These are phyloP conservation scores for Angomonas ambiguus DNA, from an alignment of 208 protist species.

Conservation along the genomic window DNA sequence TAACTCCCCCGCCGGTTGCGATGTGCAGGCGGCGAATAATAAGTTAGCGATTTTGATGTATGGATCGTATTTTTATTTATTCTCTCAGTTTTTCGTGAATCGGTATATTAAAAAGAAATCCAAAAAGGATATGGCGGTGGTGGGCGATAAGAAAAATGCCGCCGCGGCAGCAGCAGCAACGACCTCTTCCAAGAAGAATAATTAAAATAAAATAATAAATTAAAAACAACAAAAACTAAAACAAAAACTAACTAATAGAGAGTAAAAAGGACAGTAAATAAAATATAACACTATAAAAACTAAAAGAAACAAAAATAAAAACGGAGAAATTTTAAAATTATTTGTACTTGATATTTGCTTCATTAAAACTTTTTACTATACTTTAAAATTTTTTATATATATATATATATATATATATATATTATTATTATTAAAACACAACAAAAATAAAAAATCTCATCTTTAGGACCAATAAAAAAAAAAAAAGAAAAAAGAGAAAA, in stretches of 20 bases:
- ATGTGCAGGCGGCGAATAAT: slow-evolving; percentile 34
- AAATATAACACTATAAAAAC: not conserved
- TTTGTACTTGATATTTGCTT: not conserved
- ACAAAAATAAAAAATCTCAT: slow-evolving; percentile 2
- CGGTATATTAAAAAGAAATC: slow-evolving; percentile 35
- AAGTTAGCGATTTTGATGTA: slow-evolving; percentile 77
- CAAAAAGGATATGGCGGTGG: slow-evolving; percentile 6
- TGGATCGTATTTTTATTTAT: slow-evolving; percentile 80
- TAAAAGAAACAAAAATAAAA: slow-evolving; percentile 5
- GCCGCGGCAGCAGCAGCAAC: not conserved
- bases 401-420: not conserved
- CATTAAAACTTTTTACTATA: not conserved
- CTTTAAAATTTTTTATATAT: not conserved
- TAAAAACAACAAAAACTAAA: not conserved
- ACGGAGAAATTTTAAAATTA: not conserved
- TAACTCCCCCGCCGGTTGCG: slow-evolving; percentile 33
- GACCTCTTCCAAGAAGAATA: not conserved
- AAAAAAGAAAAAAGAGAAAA: not conserved
- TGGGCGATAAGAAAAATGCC: not conserved
- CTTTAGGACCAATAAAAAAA: too few relatives aligned
- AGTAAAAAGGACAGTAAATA: slow-evolving; percentile 1
- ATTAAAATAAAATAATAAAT: too few relatives aligned
- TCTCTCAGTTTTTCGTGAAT: slow-evolving; percentile 67
- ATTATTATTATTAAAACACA: not conserved
- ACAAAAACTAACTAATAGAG: not conserved